These are phyloP conservation scores for Sphagnurus paluster DNA, from an alignment of 1,284 basidiomycete genomes.

Conservation along the genomic window DNA sequence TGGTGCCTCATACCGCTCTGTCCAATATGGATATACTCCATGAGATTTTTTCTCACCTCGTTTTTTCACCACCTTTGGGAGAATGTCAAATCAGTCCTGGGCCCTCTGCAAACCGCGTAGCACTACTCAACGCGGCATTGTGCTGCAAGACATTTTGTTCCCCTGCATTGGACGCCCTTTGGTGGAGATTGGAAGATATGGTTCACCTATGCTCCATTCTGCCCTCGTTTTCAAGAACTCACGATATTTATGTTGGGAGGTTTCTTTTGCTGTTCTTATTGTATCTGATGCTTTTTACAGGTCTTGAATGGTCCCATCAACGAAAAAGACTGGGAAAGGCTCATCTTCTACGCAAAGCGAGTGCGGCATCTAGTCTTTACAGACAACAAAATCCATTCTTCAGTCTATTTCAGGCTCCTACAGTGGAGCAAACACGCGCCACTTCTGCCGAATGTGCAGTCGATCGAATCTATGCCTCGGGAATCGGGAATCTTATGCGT, in stretches of 20 bases:
- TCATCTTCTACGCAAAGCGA: slow-evolving; percentile 9
- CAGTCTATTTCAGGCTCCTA: slow-evolving; percentile 8
- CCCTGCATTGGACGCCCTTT: slow-evolving; percentile 11
- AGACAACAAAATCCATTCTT: slow-evolving; percentile 8
- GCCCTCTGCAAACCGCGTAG: neutral
- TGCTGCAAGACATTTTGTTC: slow-evolving; percentile 5
- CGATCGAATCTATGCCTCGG: slow-evolving; percentile 3
- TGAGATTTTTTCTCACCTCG: slow-evolving; percentile 10
- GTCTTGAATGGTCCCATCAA: slow-evolving; percentile 6
- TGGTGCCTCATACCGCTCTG: slow-evolving; percentile 2
- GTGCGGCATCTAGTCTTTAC: slow-evolving; percentile 4
- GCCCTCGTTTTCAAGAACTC: slow-evolving; percentile 2
- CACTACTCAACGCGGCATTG: slow-evolving; percentile 6
- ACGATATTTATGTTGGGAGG: slow-evolving; percentile 1
- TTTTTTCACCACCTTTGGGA: neutral
- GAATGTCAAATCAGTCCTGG: neutral
- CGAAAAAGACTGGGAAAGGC: slow-evolving; percentile 3
- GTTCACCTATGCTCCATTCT: slow-evolving; percentile 5
- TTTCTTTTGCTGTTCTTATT: neutral
- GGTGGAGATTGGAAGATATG: slow-evolving; percentile 10
- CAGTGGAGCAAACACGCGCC: slow-evolving; percentile 5
- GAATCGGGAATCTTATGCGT: slow-evolving; percentile 11
- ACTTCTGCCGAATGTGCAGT: slow-evolving; percentile 4
- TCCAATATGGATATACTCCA: slow-evolving; percentile 6
- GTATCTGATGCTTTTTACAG: neutral